These are phyloP conservation scores for Candida incommunis DNA, from an alignment of 805 yeast genomes.

Conservation along the genomic window DNA sequence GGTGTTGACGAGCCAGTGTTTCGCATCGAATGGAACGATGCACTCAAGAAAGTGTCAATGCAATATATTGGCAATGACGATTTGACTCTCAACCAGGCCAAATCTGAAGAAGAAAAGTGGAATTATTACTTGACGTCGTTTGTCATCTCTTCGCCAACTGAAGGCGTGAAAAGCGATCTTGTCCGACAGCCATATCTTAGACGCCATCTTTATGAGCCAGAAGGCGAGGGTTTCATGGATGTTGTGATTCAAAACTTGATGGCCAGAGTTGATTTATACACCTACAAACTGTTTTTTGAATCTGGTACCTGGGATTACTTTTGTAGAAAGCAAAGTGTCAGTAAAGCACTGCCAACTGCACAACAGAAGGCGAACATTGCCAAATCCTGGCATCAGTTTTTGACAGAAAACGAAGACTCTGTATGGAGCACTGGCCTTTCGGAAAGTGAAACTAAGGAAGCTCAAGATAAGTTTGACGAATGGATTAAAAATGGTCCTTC, in stretches of 20 bases:
- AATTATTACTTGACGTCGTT: constrained; percentile 88
- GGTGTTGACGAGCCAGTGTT: constrained; percentile 85
- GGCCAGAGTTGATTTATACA: constrained; percentile 64
- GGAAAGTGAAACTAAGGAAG: not conserved
- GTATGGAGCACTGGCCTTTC: constrained; percentile 2
- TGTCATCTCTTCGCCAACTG: constrained; percentile 93
- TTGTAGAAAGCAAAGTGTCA: constrained; percentile 39
- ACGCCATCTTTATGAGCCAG: constrained; percentile 20
- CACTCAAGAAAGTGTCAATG: constrained; percentile 40
- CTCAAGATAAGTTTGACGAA: constrained; percentile 14
- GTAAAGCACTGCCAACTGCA: constrained; percentile 12
- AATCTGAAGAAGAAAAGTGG: constrained; percentile 68
- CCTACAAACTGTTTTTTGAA: constrained; percentile 72
- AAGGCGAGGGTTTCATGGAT: constrained; percentile 27
- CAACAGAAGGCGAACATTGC: constrained; percentile 19
- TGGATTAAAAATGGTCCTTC: constrained; percentile 15
- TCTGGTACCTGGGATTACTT: constrained; percentile 67
- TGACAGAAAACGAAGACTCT: constrained; percentile 27
- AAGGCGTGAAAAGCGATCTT: constrained; percentile 72
- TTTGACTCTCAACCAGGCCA: constrained; percentile 60
- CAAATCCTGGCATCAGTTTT: constrained; percentile 40
- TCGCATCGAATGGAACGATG: constrained; percentile 58
- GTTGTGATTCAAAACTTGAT: constrained; percentile 53
- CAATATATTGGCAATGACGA: constrained; percentile 84
- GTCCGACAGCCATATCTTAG: constrained; percentile 70